A percentile compares a stretch with the other conserved stretches of the same genome.
phyloP scores from a whole-genome alignment of 2,329 filamentous ascomycete species.

The Chrysoporthe puriensis region DNA sequence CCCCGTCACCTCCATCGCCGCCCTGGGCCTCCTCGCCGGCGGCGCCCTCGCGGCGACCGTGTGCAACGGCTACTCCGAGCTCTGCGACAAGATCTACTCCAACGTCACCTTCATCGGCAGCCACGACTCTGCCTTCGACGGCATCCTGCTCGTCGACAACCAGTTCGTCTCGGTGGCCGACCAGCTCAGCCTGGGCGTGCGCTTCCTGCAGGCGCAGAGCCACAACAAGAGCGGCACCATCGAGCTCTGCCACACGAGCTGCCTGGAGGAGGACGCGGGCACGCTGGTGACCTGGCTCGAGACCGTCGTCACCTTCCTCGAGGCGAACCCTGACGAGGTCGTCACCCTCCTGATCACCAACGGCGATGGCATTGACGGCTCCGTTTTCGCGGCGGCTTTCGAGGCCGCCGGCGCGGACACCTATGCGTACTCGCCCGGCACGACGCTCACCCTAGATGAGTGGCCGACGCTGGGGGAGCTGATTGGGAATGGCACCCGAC shows the following conservation, averaged over 20 bases:
- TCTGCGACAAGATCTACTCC: slow-evolving; percentile 62
- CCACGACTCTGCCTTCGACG: slow-evolving; percentile 69
- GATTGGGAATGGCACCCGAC: slow-evolving; percentile 64
- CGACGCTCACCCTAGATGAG: slow-evolving; percentile 46
- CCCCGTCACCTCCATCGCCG: not conserved
- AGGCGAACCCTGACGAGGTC: slow-evolving; percentile 62
- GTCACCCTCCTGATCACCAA: slow-evolving; percentile 68
- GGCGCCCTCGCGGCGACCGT: slow-evolving; percentile 26
- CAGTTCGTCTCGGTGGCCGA: slow-evolving; percentile 61
- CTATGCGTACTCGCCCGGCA: slow-evolving; percentile 59
- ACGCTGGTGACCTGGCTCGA: slow-evolving; percentile 57
- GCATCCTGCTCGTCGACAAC: slow-evolving; percentile 57
- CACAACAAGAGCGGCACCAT: slow-evolving; percentile 56
- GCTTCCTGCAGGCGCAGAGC: slow-evolving; percentile 67
- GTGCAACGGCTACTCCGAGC: slow-evolving; percentile 62
- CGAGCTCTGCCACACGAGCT: slow-evolving; percentile 68
- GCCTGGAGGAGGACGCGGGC: slow-evolving; percentile 62
- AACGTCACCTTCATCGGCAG: slow-evolving; percentile 64
- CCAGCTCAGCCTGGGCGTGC: slow-evolving; percentile 65
- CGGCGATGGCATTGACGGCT: slow-evolving; percentile 57
- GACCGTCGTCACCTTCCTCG: slow-evolving; percentile 63
- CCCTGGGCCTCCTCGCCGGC: slow-evolving; percentile 10
- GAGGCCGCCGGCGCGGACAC: slow-evolving; percentile 56
- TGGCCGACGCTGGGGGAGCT: slow-evolving; percentile 74
- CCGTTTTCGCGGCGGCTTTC: slow-evolving; percentile 60